Percentiles rank a stretch among this genome's conserved stretches.
These are phyloP conservation scores for Kwoniella sp. DNA, from an alignment of 768 basidiomycete species.

Conservation along the genomic window DNA sequence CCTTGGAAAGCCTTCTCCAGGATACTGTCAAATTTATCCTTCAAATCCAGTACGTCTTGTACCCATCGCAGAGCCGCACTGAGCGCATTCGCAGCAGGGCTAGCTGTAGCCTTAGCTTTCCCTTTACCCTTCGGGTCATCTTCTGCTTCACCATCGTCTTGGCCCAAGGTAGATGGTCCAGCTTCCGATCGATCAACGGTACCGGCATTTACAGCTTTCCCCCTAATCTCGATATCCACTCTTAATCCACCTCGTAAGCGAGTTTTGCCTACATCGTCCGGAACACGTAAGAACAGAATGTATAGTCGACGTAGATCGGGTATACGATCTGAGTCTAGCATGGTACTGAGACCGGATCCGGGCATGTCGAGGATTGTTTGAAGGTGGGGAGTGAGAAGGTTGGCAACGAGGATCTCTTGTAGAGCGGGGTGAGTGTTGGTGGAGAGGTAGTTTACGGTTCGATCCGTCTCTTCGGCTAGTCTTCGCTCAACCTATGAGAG, in stretches of 20 bases:
- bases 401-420: conserved; percentile 71
- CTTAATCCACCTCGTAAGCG: conserved; percentile 69
- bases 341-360: conserved; percentile 78
- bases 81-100: conserved; percentile 56
- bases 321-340: conserved; percentile 79
- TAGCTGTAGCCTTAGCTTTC: conserved; percentile 10
- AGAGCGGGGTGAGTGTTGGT: conserved; percentile 71
- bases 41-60: conserved; percentile 81
- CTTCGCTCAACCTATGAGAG: conserved; percentile 75
- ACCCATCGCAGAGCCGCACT: conserved; percentile 85
- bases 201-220: conserved; percentile 73
- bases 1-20: conserved; percentile 71
- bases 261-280: conserved; percentile 68
- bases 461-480: conserved; percentile 77
- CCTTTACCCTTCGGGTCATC: conserved; percentile 55
- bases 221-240: conserved; percentile 70
- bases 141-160: conserved; percentile 24
- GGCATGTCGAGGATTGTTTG: conserved; percentile 72
- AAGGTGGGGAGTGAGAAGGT: conserved; percentile 77
- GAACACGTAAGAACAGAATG: conserved; percentile 65
- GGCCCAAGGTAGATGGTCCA: conserved; percentile 24
- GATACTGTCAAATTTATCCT: conserved; percentile 82
- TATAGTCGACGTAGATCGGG: conserved; percentile 79
- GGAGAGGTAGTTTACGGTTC: conserved; percentile 83
- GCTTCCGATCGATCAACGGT: conserved; percentile 17